Conservation (phyloP, 2,329 filamentous ascomycete species). For the Malbranchea zuffiana region DNA sequence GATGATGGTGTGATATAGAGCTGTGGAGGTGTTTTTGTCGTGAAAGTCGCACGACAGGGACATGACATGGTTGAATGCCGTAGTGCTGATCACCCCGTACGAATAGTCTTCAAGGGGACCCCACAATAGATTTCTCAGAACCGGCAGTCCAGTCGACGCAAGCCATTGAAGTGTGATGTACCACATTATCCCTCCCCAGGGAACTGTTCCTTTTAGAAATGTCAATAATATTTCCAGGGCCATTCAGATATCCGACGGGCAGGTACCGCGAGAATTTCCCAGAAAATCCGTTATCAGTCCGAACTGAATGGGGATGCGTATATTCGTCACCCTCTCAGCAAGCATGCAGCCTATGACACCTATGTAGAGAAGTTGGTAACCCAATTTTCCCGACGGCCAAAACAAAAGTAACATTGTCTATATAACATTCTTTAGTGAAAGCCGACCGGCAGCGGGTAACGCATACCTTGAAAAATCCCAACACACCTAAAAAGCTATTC, state of each 20-base stretch:
- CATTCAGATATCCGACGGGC: background rate
- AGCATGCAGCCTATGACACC: slow-evolving; percentile 58
- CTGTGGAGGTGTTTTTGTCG: slow-evolving; percentile 50
- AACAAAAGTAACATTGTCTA: slow-evolving; percentile 67
- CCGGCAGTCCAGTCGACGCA: slow-evolving; percentile 46
- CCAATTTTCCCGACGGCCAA: slow-evolving; percentile 58
- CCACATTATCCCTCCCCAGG: slow-evolving; percentile 43
- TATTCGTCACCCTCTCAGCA: slow-evolving; percentile 57
- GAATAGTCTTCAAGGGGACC: slow-evolving; percentile 50
- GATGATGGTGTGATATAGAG: slow-evolving; percentile 53
- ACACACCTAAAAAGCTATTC: slow-evolving; percentile 4
- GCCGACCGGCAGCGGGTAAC: slow-evolving; percentile 1
- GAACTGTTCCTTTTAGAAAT: slow-evolving; percentile 31
- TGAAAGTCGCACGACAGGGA: slow-evolving; percentile 60
- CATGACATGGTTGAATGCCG: slow-evolving; percentile 57
- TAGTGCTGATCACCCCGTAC: slow-evolving; percentile 48
- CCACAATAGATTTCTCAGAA: slow-evolving; percentile 59
- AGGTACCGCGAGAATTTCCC: slow-evolving; percentile 36
- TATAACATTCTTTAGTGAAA: too few relatives aligned
- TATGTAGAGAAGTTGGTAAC: slow-evolving; percentile 57
- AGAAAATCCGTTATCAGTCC: slow-evolving; percentile 66
- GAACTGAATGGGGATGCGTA: slow-evolving; percentile 67
- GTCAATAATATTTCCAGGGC: background rate
- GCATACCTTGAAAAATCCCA: background rate
- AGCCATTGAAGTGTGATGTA: slow-evolving; percentile 43